phyloP scores from a whole-genome alignment of 257 asterid species.

The Solanum habrochaites region DNA sequence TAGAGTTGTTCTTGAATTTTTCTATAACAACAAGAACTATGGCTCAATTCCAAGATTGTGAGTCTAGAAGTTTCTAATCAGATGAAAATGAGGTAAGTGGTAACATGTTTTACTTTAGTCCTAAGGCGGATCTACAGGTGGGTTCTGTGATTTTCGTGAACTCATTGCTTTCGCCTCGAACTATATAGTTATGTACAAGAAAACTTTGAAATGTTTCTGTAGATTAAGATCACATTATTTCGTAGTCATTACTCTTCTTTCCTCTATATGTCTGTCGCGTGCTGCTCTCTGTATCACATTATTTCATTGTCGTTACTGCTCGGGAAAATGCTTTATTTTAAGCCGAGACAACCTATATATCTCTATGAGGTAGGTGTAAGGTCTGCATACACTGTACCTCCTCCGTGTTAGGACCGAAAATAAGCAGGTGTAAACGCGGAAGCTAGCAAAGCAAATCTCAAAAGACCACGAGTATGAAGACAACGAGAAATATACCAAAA shows the following conservation, averaged over 20 bases:
- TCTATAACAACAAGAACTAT: background rate
- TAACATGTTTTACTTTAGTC: background rate
- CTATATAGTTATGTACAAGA: background rate
- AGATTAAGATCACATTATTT: background rate
- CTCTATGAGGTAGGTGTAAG: background rate
- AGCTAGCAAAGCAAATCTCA: too few relatives aligned
- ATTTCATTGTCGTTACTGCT: background rate
- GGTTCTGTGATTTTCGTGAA: background rate
- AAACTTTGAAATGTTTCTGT: background rate
- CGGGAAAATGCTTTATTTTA: background rate
- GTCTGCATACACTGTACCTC: background rate
- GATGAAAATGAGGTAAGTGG: background rate
- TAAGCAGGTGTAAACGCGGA: too few relatives aligned
- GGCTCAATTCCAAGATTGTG: background rate
- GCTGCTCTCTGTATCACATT: background rate
- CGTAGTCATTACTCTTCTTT: background rate
- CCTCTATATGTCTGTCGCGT: background rate
- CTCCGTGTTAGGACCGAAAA: too few relatives aligned
- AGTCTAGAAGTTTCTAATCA: background rate
- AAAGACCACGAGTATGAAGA: too few relatives aligned
- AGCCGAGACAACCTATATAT: background rate
- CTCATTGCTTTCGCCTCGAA: background rate
- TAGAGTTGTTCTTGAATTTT: background rate
- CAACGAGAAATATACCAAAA: too few relatives aligned
- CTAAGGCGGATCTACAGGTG: background rate